Evolutionary conservation across 768 basidiomycete species (phyloP), one percentile per base, ranked within the genome.

Genomic region (Lentinula edodes): DNA sequence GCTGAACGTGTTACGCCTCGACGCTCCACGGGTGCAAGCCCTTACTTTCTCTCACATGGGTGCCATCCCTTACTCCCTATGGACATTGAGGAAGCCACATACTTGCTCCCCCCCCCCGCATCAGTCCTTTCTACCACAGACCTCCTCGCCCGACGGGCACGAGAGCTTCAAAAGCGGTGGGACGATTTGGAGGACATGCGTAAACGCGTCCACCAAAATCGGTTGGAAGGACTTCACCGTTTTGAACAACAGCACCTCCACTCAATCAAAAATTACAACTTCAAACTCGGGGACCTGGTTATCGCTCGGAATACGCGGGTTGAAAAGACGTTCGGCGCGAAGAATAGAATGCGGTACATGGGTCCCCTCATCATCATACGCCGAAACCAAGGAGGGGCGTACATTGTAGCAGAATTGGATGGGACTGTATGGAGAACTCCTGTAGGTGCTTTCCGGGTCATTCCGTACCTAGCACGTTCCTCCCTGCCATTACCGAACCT

Each of bases 331-430:
- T 60, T 74, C 0, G 66, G 67, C 23, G 46, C 63, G 0, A 79
- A 78, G 56, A 71, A 70, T 1, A 68, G 69, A n/a, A 69, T 71
- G 0, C 58, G 73, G 2, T 80, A 78, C 61, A 51, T 74, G 13
- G 78, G 78, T n/a, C 78, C 77, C 0, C 72, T 73, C 61, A 63
- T 72, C 0, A 73, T 80, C 0, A 52, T 77, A 5, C 35, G 62
- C 9, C 63, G 65, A 5, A 73, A 69, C 7, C 55, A 39, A 12
- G 71, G 72, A 2, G 72, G 74, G 3, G 69, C 72, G 1, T 76
- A 74, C 43, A 63, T 72, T 3, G 61, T 76, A 0, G 65, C 66
- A 2, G 73, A 75, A 52, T 65, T 74, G 3, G 72, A 75, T 52
- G 71, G 74, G 0, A 52, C 71, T 0, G 46, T 74, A 8, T 71